phyloP scores from a whole-genome alignment of 176 grass and related monocot species.

The Cenchrus americanus region DNA sequence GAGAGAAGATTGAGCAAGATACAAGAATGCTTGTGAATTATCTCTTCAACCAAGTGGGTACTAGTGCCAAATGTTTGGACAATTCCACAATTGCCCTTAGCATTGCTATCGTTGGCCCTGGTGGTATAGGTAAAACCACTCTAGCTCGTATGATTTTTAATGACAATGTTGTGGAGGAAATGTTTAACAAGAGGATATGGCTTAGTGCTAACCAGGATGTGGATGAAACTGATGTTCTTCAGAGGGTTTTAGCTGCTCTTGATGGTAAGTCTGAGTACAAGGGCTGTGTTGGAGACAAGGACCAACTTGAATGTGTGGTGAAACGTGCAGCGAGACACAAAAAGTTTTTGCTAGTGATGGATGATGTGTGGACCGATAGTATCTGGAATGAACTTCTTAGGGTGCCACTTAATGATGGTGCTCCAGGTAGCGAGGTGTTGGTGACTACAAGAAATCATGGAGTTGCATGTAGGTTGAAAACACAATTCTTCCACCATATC shows the following conservation, averaged over 20 bases:
- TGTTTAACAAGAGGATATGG: background rate
- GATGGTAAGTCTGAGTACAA: background rate
- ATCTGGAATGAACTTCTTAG: background rate
- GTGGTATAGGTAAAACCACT: background rate
- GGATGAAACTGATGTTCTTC: background rate
- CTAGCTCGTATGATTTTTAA: constrained; percentile 6
- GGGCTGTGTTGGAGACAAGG: background rate
- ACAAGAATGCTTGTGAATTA: background rate
- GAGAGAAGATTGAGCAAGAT: background rate
- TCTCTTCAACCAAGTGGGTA: background rate
- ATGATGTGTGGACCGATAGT: background rate
- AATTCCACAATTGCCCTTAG: background rate
- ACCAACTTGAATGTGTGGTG: background rate
- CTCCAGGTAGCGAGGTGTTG: constrained; percentile 1
- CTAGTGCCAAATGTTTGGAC: background rate
- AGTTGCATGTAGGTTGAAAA: background rate
- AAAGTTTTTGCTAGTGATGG: background rate
- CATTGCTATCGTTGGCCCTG: background rate
- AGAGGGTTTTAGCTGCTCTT: background rate
- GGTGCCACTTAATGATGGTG: constrained; percentile 3
- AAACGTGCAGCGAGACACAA: background rate
- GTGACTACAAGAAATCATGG: background rate
- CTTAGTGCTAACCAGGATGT: background rate
- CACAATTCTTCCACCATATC: background rate
- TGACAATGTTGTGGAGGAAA: background rate